phyloP scores from a whole-genome alignment of 768 basidiomycete genomes.

The Macrocybe gigantea region DNA sequence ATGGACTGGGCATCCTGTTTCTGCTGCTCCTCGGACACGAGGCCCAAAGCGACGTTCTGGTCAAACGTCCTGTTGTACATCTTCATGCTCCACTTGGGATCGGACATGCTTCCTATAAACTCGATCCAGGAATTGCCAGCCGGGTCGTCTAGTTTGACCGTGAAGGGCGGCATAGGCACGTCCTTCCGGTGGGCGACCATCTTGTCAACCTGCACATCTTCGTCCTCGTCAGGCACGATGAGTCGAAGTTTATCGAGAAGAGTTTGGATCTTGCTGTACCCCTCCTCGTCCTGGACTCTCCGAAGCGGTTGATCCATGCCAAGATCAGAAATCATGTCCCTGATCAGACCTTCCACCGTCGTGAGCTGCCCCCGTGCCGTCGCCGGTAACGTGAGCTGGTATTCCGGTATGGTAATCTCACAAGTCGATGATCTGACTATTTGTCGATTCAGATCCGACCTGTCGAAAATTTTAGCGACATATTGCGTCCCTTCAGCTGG shows the following conservation, averaged over 20 bases:
- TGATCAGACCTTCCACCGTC: slow-evolving; percentile 91
- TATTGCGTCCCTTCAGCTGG: slow-evolving; percentile 81
- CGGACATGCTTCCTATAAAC: slow-evolving; percentile 78
- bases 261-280: slow-evolving; percentile 66
- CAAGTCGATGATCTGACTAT: slow-evolving; percentile 85
- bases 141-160: slow-evolving; percentile 85
- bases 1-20: not conserved
- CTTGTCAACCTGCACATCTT: slow-evolving; percentile 27
- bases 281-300: slow-evolving; percentile 66
- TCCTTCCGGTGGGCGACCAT: slow-evolving; percentile 35
- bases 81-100: slow-evolving; percentile 89
- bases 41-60: slow-evolving; percentile 77
- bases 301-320: slow-evolving; percentile 79
- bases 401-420: slow-evolving; percentile 80
- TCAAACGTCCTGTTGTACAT: slow-evolving; percentile 74
- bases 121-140: slow-evolving; percentile 97
- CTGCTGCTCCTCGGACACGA: slow-evolving; percentile 49
- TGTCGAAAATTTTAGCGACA: slow-evolving; percentile 69
- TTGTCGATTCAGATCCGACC: slow-evolving; percentile 85
- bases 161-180: slow-evolving; percentile 65
- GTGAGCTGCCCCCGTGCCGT: slow-evolving; percentile 85
- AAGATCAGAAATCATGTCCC: slow-evolving; percentile 78
- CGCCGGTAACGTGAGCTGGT: slow-evolving; percentile 85
- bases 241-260: slow-evolving; percentile 63
- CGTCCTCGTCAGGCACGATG: slow-evolving; percentile 58